Evolutionary conservation across 257 asterid species (phyloP).

Genomic region (Echium plantagineum): DNA sequence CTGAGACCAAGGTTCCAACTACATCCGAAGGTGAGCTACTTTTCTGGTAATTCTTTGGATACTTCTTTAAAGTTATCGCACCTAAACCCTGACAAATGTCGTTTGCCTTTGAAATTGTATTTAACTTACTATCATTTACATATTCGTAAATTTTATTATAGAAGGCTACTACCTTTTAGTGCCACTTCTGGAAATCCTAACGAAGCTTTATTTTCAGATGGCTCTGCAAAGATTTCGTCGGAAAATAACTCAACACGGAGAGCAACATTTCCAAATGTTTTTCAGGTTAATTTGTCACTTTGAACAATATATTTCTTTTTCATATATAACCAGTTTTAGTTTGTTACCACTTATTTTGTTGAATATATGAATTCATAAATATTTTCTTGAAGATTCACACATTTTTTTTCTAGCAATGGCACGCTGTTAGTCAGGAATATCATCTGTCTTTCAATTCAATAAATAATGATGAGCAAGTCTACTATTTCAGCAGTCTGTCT

Average conservation of each 20-base stretch:
- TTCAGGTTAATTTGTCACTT: conserved; percentile 48
- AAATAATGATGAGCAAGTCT: no score
- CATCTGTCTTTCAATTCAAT: no score
- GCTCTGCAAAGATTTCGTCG: conserved; percentile 21
- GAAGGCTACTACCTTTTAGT: conserved; percentile 15
- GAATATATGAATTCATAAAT: no score
- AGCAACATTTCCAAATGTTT: conserved; percentile 52
- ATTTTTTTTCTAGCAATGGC: no score
- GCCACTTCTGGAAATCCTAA: conserved; percentile 34
- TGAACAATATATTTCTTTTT: no score
- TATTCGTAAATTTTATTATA: conserved; percentile 2
- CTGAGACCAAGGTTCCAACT: conserved; percentile 41
- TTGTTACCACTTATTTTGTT: no score
- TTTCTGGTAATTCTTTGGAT: not conserved
- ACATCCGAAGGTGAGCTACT: conserved; percentile 43
- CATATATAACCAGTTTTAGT: not conserved
- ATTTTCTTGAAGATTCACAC: no score
- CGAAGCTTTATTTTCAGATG: conserved; percentile 47
- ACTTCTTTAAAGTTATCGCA: not conserved
- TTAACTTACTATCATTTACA: not conserved
- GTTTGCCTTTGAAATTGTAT: not conserved
- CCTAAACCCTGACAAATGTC: not conserved
- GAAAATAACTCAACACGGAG: conserved; percentile 28
- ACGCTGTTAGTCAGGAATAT: no score
- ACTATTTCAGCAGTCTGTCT: no score